These are phyloP conservation scores for Penicillium waksmanii DNA, from an alignment of 495 filamentous ascomycete species.

Conservation along the genomic window DNA sequence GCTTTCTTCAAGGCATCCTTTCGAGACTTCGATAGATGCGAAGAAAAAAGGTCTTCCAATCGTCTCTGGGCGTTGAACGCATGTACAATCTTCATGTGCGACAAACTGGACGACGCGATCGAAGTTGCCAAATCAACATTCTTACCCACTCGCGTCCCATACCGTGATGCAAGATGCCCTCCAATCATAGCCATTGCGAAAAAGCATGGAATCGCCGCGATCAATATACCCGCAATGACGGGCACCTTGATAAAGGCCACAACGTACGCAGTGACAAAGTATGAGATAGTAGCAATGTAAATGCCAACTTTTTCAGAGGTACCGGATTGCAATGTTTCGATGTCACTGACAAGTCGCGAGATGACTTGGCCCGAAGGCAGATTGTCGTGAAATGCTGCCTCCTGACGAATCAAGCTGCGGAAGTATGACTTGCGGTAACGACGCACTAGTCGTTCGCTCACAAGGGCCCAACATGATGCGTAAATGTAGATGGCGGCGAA, in stretches of 20 bases:
- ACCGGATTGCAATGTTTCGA: slow-evolving; percentile 59
- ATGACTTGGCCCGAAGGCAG: slow-evolving; percentile 59
- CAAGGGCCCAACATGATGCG: slow-evolving; percentile 57
- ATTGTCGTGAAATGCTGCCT: slow-evolving; percentile 61
- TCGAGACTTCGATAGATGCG: slow-evolving; percentile 30
- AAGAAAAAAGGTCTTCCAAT: slow-evolving; percentile 54
- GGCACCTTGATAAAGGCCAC: slow-evolving; percentile 63
- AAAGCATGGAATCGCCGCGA: slow-evolving; percentile 64
- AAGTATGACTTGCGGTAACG: slow-evolving; percentile 63
- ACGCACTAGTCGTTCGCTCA: slow-evolving; percentile 60
- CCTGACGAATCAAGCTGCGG: slow-evolving; percentile 56
- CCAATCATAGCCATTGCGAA: slow-evolving; percentile 59
- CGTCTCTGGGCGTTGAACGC: slow-evolving; percentile 44
- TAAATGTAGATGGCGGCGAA: slow-evolving; percentile 59
- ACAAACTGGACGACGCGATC: slow-evolving; percentile 47
- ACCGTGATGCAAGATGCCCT: slow-evolving; percentile 50
- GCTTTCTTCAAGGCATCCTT: slow-evolving; percentile 59
- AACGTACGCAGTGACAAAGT: slow-evolving; percentile 64
- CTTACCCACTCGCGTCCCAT: slow-evolving; percentile 50
- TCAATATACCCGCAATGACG: slow-evolving; percentile 37
- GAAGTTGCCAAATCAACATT: slow-evolving; percentile 48
- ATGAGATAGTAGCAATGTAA: slow-evolving; percentile 56
- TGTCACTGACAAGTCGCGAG: slow-evolving; percentile 59
- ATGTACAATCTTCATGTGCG: slow-evolving; percentile 48
- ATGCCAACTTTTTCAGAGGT: slow-evolving; percentile 69